Evolutionary conservation across 106 monocot species (phyloP).

Genomic region (Dioscorea zingiberensis): DNA sequence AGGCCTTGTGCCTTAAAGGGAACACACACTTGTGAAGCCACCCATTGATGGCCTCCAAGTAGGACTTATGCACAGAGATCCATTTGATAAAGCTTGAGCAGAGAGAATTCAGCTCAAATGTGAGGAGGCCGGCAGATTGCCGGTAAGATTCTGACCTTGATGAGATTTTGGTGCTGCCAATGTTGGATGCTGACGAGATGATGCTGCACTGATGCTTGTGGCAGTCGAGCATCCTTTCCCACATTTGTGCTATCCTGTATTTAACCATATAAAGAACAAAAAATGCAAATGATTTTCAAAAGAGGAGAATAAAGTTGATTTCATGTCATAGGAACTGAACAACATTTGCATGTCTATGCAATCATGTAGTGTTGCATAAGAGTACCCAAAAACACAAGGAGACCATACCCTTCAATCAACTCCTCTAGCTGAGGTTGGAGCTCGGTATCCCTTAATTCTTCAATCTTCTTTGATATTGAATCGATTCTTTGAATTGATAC

Average conservation of each 20-base stretch:
- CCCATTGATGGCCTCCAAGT: conserved; percentile 56
- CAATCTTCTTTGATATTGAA: conserved; percentile 80
- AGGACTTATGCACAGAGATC: conserved; percentile 64
- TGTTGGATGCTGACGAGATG: conserved; percentile 31
- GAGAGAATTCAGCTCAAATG: conserved; percentile 49
- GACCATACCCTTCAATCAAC: conserved; percentile 77
- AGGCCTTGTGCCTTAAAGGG: conserved; percentile 23
- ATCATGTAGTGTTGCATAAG: not conserved
- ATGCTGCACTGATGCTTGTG: conserved; percentile 64
- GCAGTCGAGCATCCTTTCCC: conserved; percentile 69
- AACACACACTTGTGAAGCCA: conserved; percentile 89
- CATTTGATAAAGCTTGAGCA: conserved; percentile 76
- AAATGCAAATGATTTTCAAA: not conserved
- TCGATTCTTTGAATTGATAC: conserved; percentile 91
- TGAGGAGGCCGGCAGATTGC: conserved; percentile 39
- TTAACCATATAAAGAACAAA: not conserved
- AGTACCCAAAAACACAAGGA: not conserved
- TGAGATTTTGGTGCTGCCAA: conserved; percentile 36
- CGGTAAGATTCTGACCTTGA: conserved; percentile 40
- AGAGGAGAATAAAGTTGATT: not conserved
- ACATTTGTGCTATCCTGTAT: conserved; percentile 82
- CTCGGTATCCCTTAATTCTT: conserved; percentile 84
- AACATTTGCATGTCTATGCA: no score
- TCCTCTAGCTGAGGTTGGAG: conserved; percentile 95
- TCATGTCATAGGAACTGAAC: not conserved